Percentiles rank a stretch among this genome's conserved stretches.
Evolutionary conservation across 768 basidiomycete genomes (phyloP).

Genomic region (Tulasnella sp.): DNA sequence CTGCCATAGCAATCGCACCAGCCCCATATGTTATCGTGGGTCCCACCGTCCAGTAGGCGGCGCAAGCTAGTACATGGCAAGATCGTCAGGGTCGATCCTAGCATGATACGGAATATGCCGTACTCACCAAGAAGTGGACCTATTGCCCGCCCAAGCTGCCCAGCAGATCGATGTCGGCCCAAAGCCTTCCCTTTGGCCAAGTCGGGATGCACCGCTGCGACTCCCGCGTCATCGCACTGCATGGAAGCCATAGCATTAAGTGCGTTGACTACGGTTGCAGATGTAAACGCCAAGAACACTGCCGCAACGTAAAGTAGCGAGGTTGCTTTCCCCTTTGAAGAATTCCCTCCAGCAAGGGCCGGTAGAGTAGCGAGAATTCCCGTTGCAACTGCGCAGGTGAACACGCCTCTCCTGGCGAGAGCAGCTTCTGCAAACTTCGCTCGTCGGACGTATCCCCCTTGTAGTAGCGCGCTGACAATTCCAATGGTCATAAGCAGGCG

Average conservation of each 20-base stretch:
- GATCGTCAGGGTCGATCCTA: constrained; percentile 11
- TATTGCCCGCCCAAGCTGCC: constrained; percentile 90
- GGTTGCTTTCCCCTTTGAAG: constrained; percentile 55
- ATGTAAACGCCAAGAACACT: constrained; percentile 87
- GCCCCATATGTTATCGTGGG: constrained; percentile 74
- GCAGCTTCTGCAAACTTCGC: constrained; percentile 74
- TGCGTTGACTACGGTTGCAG: constrained; percentile 92
- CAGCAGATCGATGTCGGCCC: constrained; percentile 86
- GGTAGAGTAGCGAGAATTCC: constrained; percentile 74
- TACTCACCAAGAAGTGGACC: constrained; percentile 84
- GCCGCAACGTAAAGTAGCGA: constrained; percentile 59
- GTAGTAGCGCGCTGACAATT: constrained; percentile 83
- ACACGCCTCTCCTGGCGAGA: constrained; percentile 82
- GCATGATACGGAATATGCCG: constrained; percentile 30
- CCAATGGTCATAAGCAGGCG: constrained; percentile 85
- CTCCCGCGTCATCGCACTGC: constrained; percentile 74
- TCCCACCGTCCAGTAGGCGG: constrained; percentile 79
- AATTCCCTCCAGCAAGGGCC: constrained; percentile 48
- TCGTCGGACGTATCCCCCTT: constrained; percentile 93
- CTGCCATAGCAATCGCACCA: constrained; percentile 67
- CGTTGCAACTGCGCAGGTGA: constrained; percentile 72
- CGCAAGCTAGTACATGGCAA: constrained; percentile 62
- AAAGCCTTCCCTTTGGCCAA: constrained; percentile 84
- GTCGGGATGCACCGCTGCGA: constrained; percentile 64
- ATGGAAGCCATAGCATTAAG: constrained; percentile 89